Conservation (phyloP, 2,329 filamentous ascomycete genomes). For the Penicillium sp. region DNA sequence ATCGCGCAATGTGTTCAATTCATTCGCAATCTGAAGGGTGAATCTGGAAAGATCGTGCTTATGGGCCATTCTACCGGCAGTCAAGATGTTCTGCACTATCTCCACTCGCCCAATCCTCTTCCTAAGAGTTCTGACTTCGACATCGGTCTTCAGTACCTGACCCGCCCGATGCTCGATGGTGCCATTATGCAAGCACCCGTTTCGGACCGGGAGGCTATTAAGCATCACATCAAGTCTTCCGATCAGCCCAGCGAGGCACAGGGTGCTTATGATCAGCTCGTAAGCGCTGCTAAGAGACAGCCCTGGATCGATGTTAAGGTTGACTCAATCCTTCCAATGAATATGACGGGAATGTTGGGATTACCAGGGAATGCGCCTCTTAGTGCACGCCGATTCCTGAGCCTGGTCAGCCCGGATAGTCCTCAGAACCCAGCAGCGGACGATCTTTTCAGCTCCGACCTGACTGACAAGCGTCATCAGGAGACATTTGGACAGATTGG, state of each 20-base stretch:
- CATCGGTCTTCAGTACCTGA: slow-evolving; percentile 29
- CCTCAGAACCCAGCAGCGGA: slow-evolving; percentile 67
- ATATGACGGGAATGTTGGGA: slow-evolving; percentile 34
- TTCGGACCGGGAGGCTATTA: slow-evolving; percentile 68
- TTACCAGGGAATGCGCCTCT: slow-evolving; percentile 45
- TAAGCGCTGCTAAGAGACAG: slow-evolving; percentile 33
- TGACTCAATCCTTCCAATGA: slow-evolving; percentile 35
- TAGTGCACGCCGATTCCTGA: slow-evolving; percentile 59
- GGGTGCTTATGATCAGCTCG: slow-evolving; percentile 34
- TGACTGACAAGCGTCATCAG: slow-evolving; percentile 58
- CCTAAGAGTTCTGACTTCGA: slow-evolving; percentile 26
- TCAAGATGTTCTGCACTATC: slow-evolving; percentile 67
- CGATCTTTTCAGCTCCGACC: slow-evolving; percentile 82
- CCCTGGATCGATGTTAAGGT: slow-evolving; percentile 25
- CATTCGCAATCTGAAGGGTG: slow-evolving; percentile 41
- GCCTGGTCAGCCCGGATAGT: slow-evolving; percentile 53
- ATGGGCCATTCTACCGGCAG: slow-evolving; percentile 71
- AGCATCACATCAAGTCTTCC: slow-evolving; percentile 31
- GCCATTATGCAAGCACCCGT: slow-evolving; percentile 78
- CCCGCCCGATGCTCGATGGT: slow-evolving; percentile 63
- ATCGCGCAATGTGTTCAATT: slow-evolving; percentile 54
- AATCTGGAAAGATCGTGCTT: slow-evolving; percentile 57
- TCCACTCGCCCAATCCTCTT: slow-evolving; percentile 46
- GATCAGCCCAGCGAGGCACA: slow-evolving; percentile 17
- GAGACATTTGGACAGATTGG: slow-evolving; percentile 62